A percentile compares a stretch with the other conserved stretches of the same genome.
Evolutionary conservation across 345 rosid genomes (phyloP).

Genomic region (Noccaea caerulescens): DNA sequence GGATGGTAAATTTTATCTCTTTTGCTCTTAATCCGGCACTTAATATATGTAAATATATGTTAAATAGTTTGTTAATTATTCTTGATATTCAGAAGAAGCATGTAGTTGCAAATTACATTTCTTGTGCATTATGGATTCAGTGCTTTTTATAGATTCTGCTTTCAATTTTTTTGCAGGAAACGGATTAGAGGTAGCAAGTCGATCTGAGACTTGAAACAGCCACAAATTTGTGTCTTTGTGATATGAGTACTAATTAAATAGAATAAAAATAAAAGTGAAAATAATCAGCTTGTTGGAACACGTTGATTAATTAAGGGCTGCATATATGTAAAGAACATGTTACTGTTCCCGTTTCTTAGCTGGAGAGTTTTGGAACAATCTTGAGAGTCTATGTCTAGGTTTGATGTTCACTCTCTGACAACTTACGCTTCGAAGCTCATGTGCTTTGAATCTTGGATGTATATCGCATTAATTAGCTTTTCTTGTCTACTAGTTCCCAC

Average conservation of each 20-base stretch:
- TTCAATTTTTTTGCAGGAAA: conserved; percentile 59
- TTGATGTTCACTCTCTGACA: conserved; percentile 35
- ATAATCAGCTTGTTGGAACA: conserved; percentile 25
- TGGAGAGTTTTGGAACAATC: conserved; percentile 34
- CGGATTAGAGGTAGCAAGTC: conserved; percentile 86
- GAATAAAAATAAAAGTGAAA: background rate
- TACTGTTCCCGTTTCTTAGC: conserved; percentile 14
- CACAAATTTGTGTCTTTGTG: background rate
- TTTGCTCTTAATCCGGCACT: background rate
- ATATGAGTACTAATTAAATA: conserved; percentile 8
- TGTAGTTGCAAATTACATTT: no score
- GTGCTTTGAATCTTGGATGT: conserved; percentile 34
- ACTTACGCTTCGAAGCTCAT: conserved; percentile 25
- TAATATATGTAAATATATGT: background rate
- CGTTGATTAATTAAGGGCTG: background rate
- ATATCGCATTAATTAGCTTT: conserved; percentile 29
- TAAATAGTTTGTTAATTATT: background rate
- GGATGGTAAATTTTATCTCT: conserved; percentile 59
- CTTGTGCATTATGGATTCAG: no score
- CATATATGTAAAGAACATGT: conserved; percentile 38
- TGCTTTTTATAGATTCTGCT: background rate
- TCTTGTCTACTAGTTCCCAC: conserved; percentile 34
- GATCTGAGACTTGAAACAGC: conserved; percentile 33
- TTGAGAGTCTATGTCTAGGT: conserved; percentile 25
- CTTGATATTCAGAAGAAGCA: background rate